Conservation (phyloP, 2,329 filamentous ascomycete genomes). For the Fusarium chlamydosporum region DNA sequence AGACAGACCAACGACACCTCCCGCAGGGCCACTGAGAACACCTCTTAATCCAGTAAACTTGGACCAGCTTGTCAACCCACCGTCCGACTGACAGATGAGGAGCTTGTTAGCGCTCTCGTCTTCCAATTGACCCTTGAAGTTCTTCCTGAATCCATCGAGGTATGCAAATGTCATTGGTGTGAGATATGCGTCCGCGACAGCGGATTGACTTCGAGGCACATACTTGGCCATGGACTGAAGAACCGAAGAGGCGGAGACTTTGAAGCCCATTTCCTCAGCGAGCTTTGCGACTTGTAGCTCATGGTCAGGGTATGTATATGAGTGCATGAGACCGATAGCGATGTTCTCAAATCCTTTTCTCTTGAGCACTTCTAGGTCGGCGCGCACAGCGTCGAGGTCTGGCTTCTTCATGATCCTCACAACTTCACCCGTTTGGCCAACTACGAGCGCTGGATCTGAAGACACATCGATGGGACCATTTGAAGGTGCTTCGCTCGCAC, state of each 20-base stretch:
- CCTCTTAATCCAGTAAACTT: slow-evolving; percentile 50
- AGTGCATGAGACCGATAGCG: slow-evolving; percentile 78
- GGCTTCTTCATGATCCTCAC: slow-evolving; percentile 75
- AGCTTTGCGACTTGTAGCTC: slow-evolving; percentile 56
- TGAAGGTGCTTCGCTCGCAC: slow-evolving; percentile 78
- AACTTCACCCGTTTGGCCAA: slow-evolving; percentile 76
- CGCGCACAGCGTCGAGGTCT: slow-evolving; percentile 65
- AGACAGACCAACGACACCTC: slow-evolving; percentile 50
- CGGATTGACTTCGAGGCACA: slow-evolving; percentile 61
- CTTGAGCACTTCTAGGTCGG: slow-evolving; percentile 72
- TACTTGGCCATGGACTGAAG: slow-evolving; percentile 61
- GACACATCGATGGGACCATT: slow-evolving; percentile 62
- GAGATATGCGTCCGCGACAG: slow-evolving; percentile 61
- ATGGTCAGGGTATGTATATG: slow-evolving; percentile 74
- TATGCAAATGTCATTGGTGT: slow-evolving; percentile 58
- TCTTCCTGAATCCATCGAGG: slow-evolving; percentile 54
- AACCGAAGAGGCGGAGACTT: slow-evolving; percentile 56
- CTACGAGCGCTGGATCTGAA: slow-evolving; percentile 70
- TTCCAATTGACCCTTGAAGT: slow-evolving; percentile 47
- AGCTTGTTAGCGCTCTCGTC: slow-evolving; percentile 52
- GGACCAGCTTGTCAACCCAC: slow-evolving; percentile 49
- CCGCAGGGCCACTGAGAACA: slow-evolving; percentile 50
- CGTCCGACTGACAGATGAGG: slow-evolving; percentile 51
- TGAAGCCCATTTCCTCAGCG: slow-evolving; percentile 60
- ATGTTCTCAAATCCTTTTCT: slow-evolving; percentile 68